Evolutionary conservation across 805 yeast genomes (phyloP), one percentile per base, ranked within the genome.

Genomic region (Wickerhamomyces subpelliculosus): DNA sequence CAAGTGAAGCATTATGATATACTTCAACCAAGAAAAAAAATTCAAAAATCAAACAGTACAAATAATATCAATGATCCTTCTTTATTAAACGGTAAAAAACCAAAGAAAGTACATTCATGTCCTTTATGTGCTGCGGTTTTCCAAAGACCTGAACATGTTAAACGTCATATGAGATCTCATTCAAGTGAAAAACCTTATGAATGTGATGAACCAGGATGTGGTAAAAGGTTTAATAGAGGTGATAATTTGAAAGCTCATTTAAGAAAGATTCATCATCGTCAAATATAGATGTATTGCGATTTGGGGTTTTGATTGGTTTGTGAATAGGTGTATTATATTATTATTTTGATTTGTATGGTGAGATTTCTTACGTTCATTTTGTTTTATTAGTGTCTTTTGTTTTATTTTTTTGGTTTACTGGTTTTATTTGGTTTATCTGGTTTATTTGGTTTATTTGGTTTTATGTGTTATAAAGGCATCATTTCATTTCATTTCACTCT

Each of bases 201-300:
- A 27, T 84, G 96, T 58, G 61, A 65, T 6, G 65, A 64, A 13
- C 75, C 54, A 56, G 85, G 44, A 78, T 86, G 95, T 61, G 69
- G 65, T 2, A 79, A 80, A 44, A 57, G 76, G 26, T 86, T 86
- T 54, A 70, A 78, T 27, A 68, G 95, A 46, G 80, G 80, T 40
- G 89, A 88, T 46, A 94, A 88, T 61, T 66, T 88, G 37, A 71
- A 79, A 37, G 86, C 93, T 13, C 97, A 88, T 56, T 59, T 78
- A 50, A 73, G 79, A 53, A 78, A 78, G 54, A 77, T 78, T 34
- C 85, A 78, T 52, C 60, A 58, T 20, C 51, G 56, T 16, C 35
- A 36, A 14, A 21, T 37, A 7, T 32, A 19, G 16, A 13, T 26
- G 13, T 11, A 26, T 26, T 26, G 17, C 5, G 5, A 17, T 18